A percentile compares a stretch with the other conserved stretches of the same genome.
Evolutionary conservation across 768 basidiomycete species (phyloP).

Genomic region (Psilocybe azurescens): DNA sequence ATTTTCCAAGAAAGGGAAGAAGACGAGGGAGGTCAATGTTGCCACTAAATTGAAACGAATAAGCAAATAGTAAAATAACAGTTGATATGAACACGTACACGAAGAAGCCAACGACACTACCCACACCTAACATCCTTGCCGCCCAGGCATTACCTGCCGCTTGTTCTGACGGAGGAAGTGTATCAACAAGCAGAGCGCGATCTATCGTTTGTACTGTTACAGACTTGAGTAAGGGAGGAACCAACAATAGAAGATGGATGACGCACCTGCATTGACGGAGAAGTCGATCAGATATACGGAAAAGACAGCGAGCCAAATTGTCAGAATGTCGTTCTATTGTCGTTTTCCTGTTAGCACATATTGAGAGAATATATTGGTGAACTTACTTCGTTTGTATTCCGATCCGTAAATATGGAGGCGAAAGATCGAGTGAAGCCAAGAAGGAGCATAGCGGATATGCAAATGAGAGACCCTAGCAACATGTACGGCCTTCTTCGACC

Average conservation of each 20-base stretch:
- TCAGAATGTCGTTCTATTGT: conserved; percentile 63
- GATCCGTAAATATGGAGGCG: conserved; percentile 52
- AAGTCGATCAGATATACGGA: conserved; percentile 63
- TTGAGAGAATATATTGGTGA: not conserved
- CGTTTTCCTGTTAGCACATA: not conserved
- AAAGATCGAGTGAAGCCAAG: conserved; percentile 83
- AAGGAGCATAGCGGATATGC: conserved; percentile 74
- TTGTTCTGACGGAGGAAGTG: conserved; percentile 73
- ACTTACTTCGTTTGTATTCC: conserved; percentile 35
- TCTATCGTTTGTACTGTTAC: conserved; percentile 83
- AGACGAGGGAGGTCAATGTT: conserved; percentile 75
- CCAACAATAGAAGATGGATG: not conserved
- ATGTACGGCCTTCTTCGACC: conserved; percentile 91
- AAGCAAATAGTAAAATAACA: not conserved
- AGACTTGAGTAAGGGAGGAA: too few relatives aligned
- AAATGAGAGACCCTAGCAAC: conserved; percentile 68
- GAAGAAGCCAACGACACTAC: conserved; percentile 87
- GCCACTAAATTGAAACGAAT: conserved; percentile 53
- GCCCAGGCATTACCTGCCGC: conserved; percentile 95
- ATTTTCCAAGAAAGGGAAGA: conserved; percentile 78
- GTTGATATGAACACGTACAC: conserved; percentile 55
- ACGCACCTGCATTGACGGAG: conserved; percentile 54
- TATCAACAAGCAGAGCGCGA: conserved; percentile 90
- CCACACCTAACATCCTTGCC: conserved; percentile 88
- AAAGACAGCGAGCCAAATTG: conserved; percentile 79